Percentiles rank a stretch among this genome's conserved stretches.
Conservation (phyloP, 345 rosid genomes). For the Citrus reticulata region DNA sequence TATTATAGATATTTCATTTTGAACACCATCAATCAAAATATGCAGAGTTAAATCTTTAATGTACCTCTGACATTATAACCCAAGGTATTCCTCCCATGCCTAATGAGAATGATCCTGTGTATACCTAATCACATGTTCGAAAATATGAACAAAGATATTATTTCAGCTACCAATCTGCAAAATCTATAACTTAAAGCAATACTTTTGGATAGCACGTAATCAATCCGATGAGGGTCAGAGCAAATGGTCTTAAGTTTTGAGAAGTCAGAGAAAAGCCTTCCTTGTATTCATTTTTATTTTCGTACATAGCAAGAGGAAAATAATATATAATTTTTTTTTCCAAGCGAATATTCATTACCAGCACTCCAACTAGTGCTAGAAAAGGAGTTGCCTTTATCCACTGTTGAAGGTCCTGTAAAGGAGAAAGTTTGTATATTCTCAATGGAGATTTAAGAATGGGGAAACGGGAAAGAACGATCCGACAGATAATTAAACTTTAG, state of each 20-base stretch:
- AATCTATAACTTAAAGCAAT: neutral
- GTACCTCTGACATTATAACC: constrained; percentile 85
- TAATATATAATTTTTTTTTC: neutral
- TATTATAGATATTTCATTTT: neutral
- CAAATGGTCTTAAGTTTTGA: neutral
- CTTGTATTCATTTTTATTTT: neutral
- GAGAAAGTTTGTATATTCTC: neutral
- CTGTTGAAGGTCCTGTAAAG: constrained; percentile 40
- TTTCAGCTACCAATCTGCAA: neutral
- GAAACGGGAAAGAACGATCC: neutral
- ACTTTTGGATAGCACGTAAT: neutral
- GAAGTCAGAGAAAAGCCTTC: neutral
- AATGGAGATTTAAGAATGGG: neutral
- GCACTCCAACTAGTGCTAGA: constrained; percentile 47
- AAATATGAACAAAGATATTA: neutral
- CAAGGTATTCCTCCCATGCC: constrained; percentile 83
- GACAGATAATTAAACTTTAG: neutral
- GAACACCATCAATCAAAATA: neutral
- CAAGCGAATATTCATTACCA: constrained; percentile 29
- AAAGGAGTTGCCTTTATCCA: constrained; percentile 42
- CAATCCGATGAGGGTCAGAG: neutral
- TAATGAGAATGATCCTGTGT: constrained; percentile 43
- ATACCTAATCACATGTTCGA: constrained; percentile 24
- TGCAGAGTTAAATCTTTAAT: too few relatives aligned
- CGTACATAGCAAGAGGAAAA: neutral